Base-by-base conservation (phyloP, 331 rosid genomes). In the Pyrus hybrid region DNA sequence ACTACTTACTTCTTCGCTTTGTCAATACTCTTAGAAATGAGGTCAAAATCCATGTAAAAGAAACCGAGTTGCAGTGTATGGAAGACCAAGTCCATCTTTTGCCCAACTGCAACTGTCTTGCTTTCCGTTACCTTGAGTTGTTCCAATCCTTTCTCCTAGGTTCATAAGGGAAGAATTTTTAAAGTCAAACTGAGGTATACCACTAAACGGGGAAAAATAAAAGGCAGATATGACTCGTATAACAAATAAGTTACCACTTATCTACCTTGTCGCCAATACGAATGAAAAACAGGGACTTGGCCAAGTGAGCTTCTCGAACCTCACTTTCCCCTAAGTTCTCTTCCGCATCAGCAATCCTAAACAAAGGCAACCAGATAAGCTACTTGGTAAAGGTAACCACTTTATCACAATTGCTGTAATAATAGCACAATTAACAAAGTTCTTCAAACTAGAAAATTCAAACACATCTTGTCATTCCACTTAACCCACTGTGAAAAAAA, bases 281-380 rank as follows among this genome's bases (percentile, higher is more conserved):
- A 79, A 94, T 92, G 82, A 89, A 92, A 79, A 85, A 90, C 84
- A 92, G 76, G 70, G 99, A 90, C 78, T 94, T 94, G 23, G 99
- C 99, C 81, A 94, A 75, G 77, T 94, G 99, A 72, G 99, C 99
- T 85, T 94, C 99, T 41, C 99, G 91, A 43, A 94, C 99, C 88
- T 94, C 99, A 87, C 97, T 94, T 86, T 94, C 99, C 8, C 99
- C 99, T 49, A 94, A 84, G 86, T 94, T 94, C 70, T 92, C 97
- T 79, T 94, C 99, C 1, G 99, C 99, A 66, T 94, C 99, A 72
- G 97, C 97, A 81, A 92, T 92, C 89, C 99, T 94, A 37, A 60
- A 81, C 66, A 74, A 63, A 75, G 62, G 68, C 80, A 80, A 67
- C 72, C 53, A 76, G 57, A 83, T 22, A 62, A 70, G 32, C 41